Base-by-base conservation (phyloP, 163 green algal genomes). In the Chlorella variabilis region DNA sequence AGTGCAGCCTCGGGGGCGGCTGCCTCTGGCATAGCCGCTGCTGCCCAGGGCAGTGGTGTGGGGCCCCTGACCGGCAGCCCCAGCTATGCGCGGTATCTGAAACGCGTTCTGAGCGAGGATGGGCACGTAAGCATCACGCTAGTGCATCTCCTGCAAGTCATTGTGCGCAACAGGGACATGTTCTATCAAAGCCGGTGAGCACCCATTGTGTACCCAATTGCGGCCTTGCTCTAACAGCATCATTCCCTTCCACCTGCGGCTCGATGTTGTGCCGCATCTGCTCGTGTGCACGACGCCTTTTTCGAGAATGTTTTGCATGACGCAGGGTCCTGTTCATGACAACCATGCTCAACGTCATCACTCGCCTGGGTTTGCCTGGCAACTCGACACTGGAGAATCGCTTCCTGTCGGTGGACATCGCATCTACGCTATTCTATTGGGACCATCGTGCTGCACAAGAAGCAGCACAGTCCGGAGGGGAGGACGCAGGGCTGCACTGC, bases 331-430 rank as follows among this genome's bases (percentile, higher is more conserved):
- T 96, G 56, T 98, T 99, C 84, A 90, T 98, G 80, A 86, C 88
- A 6, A 89, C 97, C 76, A 98, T 99, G 93, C 89, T 98, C 38
- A 94, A 96, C 81, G 92, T 84, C 17, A 89, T 99, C 4, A 88
- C 82, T 41, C 91, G 93, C 41, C 89, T 99, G 48, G 93, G 95
- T 25, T 84, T 98, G 66, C 91, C 91, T 11, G 75, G 81, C 27
- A 88, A 90, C 71, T 84, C 83, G 7, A 76, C 88, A 2, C 75
- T 87, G 39, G 96, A 99, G 85, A 96, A 96, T 69, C 84, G 94
- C 20, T 87, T 91, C 17, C 90, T 99, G 33, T 85, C 94, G 1
- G 88, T 99, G 15, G 95, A 99, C 89, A 88, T 99, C 68, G 93
- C 90, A 3, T 89, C 87, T 23, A 90, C 98, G 33, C 86, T 99